Evolutionary conservation across 805 yeast species (phyloP), one percentile per base, ranked within the genome.

Genomic region (Grigorovia yakushimaensis): DNA sequence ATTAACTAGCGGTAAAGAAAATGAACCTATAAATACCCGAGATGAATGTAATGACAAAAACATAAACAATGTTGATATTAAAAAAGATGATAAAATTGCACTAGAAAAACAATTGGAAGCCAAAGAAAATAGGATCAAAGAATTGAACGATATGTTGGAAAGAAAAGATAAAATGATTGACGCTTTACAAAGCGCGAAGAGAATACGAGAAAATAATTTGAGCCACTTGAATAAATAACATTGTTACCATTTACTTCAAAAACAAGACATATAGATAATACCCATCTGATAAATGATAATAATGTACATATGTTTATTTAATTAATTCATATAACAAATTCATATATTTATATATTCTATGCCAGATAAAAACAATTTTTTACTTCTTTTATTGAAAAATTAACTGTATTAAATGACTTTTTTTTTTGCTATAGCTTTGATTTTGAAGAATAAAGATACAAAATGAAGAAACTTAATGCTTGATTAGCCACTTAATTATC

Each of bases 101-200:
- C n/a, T 40, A 3, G 39, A 43, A 38, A 37, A 40, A 39, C n/a
- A 17, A 2, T n/a, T 40, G 18, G 49, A 20, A 41, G 38, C 23
- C 18, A 39, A 80, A 43, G 91, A 84, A 20, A 39, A 18, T 21
- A 44, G 39, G 56, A 77, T 88, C 13, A 55, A 66, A 42, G 87
- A 81, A 44, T 68, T 89, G 53, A 74, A 75, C 55, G 82, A 78
- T 44, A 71, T 76, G 41, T 57, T 85, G 37, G 73, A 75, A 42
- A 85, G 84, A 52, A 88, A 88, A 62, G 95, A 88, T 54, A 79
- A 81, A 42, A 81, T 88, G 52, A 84, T 88, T 49, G 78, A 76
- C 50, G 88, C 91, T 1, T 67, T 88, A 47, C 78, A 82, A 35
- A 78, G 83, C 42, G 77, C 86, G 2, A 73, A 78, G 35, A 73